Base-by-base conservation (phyloP, 441 rosid genomes). In the Pelargonium fulgidum region DNA sequence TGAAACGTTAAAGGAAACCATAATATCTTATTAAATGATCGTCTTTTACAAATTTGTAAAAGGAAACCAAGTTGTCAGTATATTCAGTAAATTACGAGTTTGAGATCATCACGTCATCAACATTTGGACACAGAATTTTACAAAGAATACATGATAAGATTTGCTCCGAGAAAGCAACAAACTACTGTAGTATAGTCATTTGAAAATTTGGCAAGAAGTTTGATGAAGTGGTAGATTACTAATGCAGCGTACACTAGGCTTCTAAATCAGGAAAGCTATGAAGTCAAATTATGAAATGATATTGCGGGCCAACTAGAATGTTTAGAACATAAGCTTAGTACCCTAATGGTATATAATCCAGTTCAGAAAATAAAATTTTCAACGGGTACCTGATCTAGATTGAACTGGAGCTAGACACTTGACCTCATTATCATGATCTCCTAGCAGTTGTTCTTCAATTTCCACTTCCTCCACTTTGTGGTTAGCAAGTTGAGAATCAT, bases 311-410 rank as follows among this genome's bases (percentile, higher is more conserved):
- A 39, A 39, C 42, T 39, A 39, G 42, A 39, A 19, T 17, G 3
- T 24, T 17, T 19, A 58, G 24, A 9, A 58, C 62, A 58, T 19
- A 19, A 9, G 26, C 22, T 58, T 58, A 19, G 62, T 17, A 58
- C 8, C 11, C 22, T 14, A 58, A 19, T 58, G 11, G 29, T 11
- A 58, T 58, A 20, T 14, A 13, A 19, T 19, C 20, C 12, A 10
- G 12, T 19, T 58, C 26, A 58, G 26, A 58, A 36, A 36, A 5
- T 0, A 36, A 36, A 5, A 36, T 5, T 3, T 36, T 36, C 5
- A 36, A 36, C 41, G 0, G 41, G 41, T 83, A 89, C 91, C 93
- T 82, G 92, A 76, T 71, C 69, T 39, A 17, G 62, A 62, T 66
- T 73, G 73, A 67, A 63, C 76, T 12, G 59, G 12, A 1, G 66